Percentiles rank a stretch among this genome's conserved stretches.
phyloP scores from a whole-genome alignment of 768 basidiomycete species.

The Psilocybe cyanescens region DNA sequence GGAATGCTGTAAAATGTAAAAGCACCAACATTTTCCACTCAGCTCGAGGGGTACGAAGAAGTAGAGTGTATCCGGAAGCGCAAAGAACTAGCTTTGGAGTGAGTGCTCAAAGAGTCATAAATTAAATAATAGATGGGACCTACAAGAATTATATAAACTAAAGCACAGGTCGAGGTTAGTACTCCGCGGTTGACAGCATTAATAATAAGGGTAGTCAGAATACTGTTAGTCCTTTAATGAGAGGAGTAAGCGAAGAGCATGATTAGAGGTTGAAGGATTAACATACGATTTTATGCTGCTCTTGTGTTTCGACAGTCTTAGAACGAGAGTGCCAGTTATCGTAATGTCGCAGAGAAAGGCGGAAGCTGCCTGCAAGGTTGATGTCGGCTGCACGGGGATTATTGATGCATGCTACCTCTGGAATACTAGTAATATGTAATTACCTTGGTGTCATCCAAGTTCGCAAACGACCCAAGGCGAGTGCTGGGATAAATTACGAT shows the following conservation, averaged over 20 bases:
- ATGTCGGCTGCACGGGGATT: not conserved
- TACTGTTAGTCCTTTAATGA: conserved; percentile 1
- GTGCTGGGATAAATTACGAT: not conserved
- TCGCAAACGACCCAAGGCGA: not conserved
- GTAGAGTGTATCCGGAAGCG: not conserved
- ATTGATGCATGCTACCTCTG: no score
- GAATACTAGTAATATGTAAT: not conserved
- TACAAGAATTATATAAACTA: not conserved
- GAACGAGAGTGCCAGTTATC: not conserved
- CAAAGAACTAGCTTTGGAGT: not conserved
- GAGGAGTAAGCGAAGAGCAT: not conserved
- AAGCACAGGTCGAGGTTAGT: conserved; percentile 2
- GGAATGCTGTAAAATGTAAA: no score
- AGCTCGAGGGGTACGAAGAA: not conserved
- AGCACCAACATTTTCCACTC: not conserved
- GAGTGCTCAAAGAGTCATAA: not conserved
- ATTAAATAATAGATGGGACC: not conserved
- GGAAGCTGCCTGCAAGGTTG: not conserved
- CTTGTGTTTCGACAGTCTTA: not conserved
- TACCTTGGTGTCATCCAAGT: not conserved
- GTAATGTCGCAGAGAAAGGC: not conserved
- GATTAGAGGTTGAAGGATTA: no score
- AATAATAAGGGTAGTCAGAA: conserved; percentile 1
- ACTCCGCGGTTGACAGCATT: conserved; percentile 8
- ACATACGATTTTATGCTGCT: not conserved